Conservation (phyloP, 805 yeast species). For the Candida coquimbonensis region DNA sequence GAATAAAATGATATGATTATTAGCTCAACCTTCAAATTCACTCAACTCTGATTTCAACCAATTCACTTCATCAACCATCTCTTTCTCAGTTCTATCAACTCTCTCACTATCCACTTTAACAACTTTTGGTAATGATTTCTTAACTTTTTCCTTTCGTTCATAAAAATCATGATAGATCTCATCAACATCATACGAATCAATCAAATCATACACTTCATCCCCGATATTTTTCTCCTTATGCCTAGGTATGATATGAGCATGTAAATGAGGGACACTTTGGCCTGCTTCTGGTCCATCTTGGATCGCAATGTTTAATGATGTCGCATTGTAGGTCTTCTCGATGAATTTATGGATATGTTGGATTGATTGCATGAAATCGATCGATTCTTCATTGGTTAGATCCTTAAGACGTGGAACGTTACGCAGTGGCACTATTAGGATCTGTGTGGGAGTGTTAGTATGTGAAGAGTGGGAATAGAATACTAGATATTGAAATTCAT, state of each 20-base stretch:
- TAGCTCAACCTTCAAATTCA: conserved; percentile 8
- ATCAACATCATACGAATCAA: conserved; percentile 50
- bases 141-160: conserved; percentile 24
- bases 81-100: conserved; percentile 47
- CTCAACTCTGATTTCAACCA: conserved; percentile 39
- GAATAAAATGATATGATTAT: too few species aligned
- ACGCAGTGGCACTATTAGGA: conserved; percentile 78
- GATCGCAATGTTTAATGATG: conserved; percentile 80
- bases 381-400: conserved; percentile 60
- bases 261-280: conserved; percentile 92
- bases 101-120: conserved; percentile 48
- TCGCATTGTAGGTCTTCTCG: conserved; percentile 62
- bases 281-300: conserved; percentile 98
- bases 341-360: conserved; percentile 68
- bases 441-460: conserved; percentile 8
- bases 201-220: conserved; percentile 62
- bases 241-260: conserved; percentile 90
- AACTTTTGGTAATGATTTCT: conserved; percentile 20
- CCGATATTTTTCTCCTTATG: conserved; percentile 50
- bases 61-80: conserved; percentile 66
- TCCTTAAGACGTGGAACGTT: conserved; percentile 61
- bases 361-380: conserved; percentile 72
- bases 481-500: too few species aligned
- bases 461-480: background rate
- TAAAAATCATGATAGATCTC: conserved; percentile 24